Base-by-base conservation (phyloP, 2,329 filamentous ascomycete species). In the Pseudogymnoascus sp. region DNA sequence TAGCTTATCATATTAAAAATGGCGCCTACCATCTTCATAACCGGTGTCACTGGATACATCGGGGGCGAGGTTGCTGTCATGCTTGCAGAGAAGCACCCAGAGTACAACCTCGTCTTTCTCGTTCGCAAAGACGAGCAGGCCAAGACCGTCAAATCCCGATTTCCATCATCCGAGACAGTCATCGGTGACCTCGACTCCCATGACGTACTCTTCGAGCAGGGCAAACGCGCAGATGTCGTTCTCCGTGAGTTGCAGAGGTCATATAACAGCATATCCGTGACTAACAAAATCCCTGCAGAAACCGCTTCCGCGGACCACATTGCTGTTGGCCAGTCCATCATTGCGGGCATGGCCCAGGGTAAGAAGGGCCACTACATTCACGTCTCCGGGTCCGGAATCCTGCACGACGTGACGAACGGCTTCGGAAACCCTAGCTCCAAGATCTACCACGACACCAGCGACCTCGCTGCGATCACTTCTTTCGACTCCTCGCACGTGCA, bases 401-500 rank as follows among this genome's bases (percentile, higher is more conserved):
- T 84, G 19, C 60, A 65, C 31, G 43, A 65, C 11, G 60, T 69
- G 24, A 40, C 63, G 14, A 65, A 66, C 40, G 66, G 63, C 77
- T 28, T 73, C 77, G 3, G 78, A 78, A 59, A 73, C 81, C 68
- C 74, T 67, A 61, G 75, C 0, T 75, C 79, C 12, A 81, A 81
- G 60, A 70, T 81, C 2, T 89, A 86, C 73, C 76, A 86, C 69
- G 87, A 89, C 67, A 78, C 84, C 68, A 77, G 82, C 8, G 82
- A 81, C 60, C 79, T 89, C 38, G 75, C 78, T 11, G 80, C 82
- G 50, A 76, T 89, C 37, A 76, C 82, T 1, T 78, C 70, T 10
- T 69, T 89, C 0, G 86, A 86, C 0, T 82, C 86, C 69, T 70
- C 74, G 0, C 86, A 81, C 8, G 70, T 79, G 24, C 89, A 92